Base-by-base conservation (phyloP, 1,284 basidiomycete genomes). In the Trichosporon sp. region DNA sequence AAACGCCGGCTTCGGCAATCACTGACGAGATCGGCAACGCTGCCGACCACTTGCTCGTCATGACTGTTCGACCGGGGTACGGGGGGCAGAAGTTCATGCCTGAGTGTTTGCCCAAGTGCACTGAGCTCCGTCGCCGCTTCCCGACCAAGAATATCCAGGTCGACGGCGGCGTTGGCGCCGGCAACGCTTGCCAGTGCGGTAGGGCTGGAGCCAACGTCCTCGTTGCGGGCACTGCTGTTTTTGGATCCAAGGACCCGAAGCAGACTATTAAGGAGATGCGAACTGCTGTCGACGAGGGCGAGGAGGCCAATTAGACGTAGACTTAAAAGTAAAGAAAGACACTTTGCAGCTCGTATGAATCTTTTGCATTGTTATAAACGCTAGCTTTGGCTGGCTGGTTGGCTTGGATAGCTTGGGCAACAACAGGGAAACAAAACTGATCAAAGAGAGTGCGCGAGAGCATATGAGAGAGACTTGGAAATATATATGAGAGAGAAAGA, bases 21-120 rank as follows among this genome's bases (percentile, higher is more conserved):
- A 89, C 92, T 54, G 88, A 95, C 76, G 86, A 87, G 61, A 84
- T 96, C 59, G 94, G 85, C 21, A 76, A 86, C 25, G 85, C 86
- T 8, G 92, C 89, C 7, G 95, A 98, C 79, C 91, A 96, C 88
- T 84, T 97, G 19, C 87, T 98, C 67, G 94, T 98, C 74, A 98
- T 98, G 95, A 98, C 94, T 11, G 95, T 98, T 31, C 88, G 91
- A 74, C 94, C 94, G 44, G 92, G 92, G 56, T 87, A 87, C 19
- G 96, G 96, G 34, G 96, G 96, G 1, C 96, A 99, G 78, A 97
- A 96, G 80, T 98, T 99, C 82, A 85, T 97, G 74, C 88, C 92
- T 21, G 87, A 92, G 73, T 98, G 95, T 76, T 88, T 99, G 60
- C 70, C 74, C 44, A 80, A 82, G 81, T 90, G 97, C 13, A 83